phyloP scores from a whole-genome alignment of 208 protist species.

The Trypanosoma cruzi region DNA sequence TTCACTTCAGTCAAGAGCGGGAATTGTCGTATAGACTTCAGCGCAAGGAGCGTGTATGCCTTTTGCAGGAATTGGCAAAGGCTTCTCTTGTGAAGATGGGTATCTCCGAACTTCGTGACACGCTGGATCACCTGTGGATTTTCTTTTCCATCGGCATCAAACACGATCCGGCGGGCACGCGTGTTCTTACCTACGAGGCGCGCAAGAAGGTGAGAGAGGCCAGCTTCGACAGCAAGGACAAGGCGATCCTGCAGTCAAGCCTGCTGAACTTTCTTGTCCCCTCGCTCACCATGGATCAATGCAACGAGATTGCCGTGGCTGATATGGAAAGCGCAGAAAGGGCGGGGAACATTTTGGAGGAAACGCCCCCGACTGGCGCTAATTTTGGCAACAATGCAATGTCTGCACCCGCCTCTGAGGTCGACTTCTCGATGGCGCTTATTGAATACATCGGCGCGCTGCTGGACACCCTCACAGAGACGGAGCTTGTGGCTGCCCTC shows the following conservation, averaged over 20 bases:
- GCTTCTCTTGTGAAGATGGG: constrained; percentile 32
- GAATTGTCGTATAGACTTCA: constrained; percentile 44
- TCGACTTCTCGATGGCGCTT: constrained; percentile 48
- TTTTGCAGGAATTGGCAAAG: constrained; percentile 47
- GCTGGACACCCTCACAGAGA: constrained; percentile 74
- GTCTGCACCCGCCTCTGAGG: constrained; percentile 6
- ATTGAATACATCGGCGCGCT: constrained; percentile 53
- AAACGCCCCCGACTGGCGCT: background rate
- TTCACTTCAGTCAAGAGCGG: constrained; percentile 54
- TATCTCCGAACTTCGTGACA: constrained; percentile 47
- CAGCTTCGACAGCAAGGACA: constrained; percentile 47
- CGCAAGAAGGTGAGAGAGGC: constrained; percentile 57
- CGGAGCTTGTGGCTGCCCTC: constrained; percentile 43
- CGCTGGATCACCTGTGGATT: constrained; percentile 66
- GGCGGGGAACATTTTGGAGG: background rate
- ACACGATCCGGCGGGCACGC: constrained; percentile 44
- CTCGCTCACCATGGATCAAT: constrained; percentile 55
- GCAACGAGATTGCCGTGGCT: constrained; percentile 40
- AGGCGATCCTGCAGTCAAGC: constrained; percentile 50
- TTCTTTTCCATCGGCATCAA: constrained; percentile 64
- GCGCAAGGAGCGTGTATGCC: constrained; percentile 47
- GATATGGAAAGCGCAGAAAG: constrained; percentile 28
- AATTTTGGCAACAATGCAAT: background rate
- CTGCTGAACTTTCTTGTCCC: constrained; percentile 59
- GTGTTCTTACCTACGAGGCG: constrained; percentile 66